Evolutionary conservation across 2,329 filamentous ascomycete species (phyloP).

Genomic region (Botrytis porri): DNA sequence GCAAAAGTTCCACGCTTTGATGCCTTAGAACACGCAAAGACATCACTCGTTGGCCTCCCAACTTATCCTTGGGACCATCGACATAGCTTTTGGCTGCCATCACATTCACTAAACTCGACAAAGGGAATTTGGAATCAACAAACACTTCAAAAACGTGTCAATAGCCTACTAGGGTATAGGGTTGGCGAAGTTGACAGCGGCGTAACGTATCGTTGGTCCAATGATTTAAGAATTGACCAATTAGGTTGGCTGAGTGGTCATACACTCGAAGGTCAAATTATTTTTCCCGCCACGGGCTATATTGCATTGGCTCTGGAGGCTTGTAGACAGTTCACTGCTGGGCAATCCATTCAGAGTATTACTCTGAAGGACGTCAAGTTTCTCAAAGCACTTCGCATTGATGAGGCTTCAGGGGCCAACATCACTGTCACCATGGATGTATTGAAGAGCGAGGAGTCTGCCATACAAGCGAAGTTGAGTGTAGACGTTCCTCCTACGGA

Average conservation of each 20-base stretch:
- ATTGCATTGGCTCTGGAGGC: slow-evolving; percentile 48
- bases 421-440: not conserved
- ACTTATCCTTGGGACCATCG: not conserved
- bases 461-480: not conserved
- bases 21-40: not conserved
- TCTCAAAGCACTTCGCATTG: not conserved
- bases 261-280: slow-evolving; percentile 36
- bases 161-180: not conserved
- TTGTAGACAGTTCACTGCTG: not conserved
- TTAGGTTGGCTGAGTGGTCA: slow-evolving; percentile 47
- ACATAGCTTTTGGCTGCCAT: not conserved
- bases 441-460: not conserved
- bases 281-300: slow-evolving; percentile 50
- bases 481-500: not conserved
- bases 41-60: not conserved
- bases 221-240: slow-evolving; percentile 32
- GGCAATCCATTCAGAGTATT: not conserved
- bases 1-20: not conserved
- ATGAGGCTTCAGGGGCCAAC: not conserved
- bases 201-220: slow-evolving; percentile 21
- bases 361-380: not conserved
- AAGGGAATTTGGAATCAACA: not conserved
- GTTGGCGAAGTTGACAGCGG: not conserved
- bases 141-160: not conserved
- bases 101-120: not conserved